A percentile compares a stretch with the other conserved stretches of the same genome.
phyloP scores from a whole-genome alignment of 768 basidiomycete species.

The Tulasnella calospora region DNA sequence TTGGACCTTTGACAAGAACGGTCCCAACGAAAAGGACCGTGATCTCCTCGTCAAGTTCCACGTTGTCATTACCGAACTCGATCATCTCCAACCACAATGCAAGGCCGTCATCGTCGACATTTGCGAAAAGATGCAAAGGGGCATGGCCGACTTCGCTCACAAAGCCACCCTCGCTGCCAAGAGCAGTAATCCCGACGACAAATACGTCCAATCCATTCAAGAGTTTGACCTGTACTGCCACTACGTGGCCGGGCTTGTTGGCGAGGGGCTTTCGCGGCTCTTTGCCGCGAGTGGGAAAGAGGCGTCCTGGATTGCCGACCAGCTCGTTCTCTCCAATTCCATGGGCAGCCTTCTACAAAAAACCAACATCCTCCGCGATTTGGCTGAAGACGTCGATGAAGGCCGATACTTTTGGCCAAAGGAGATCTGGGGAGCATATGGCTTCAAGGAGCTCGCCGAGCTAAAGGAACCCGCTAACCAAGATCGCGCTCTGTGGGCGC shows the following conservation, averaged over 20 bases:
- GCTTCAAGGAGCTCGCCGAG: slow-evolving; percentile 67
- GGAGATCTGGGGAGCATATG: slow-evolving; percentile 82
- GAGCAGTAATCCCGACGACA: slow-evolving; percentile 41
- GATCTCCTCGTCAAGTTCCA: slow-evolving; percentile 80
- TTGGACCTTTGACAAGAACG: slow-evolving; percentile 78
- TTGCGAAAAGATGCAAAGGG: slow-evolving; percentile 77
- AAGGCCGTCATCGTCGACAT: slow-evolving; percentile 78
- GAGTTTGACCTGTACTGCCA: slow-evolving; percentile 99
- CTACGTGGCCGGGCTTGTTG: slow-evolving; percentile 95
- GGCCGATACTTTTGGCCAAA: slow-evolving; percentile 89
- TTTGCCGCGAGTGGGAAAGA: slow-evolving; percentile 86
- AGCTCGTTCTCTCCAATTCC: slow-evolving; percentile 84
- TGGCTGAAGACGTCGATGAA: slow-evolving; percentile 83
- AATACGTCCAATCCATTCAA: slow-evolving; percentile 66
- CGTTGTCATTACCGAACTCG: slow-evolving; percentile 73
- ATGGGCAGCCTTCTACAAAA: slow-evolving; percentile 97
- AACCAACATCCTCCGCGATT: slow-evolving; percentile 96
- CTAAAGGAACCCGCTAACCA: slow-evolving; percentile 55
- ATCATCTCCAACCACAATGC: slow-evolving; percentile 63
- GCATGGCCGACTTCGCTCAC: slow-evolving; percentile 95
- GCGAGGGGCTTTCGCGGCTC: slow-evolving; percentile 86
- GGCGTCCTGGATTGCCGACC: slow-evolving; percentile 60
- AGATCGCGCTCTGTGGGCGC: slow-evolving; percentile 68
- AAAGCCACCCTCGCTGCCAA: slow-evolving; percentile 57
- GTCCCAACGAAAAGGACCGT: slow-evolving; percentile 84